These are phyloP conservation scores for Schizochytrium sp. DNA, from an alignment of 108 stramenopile species.

Conservation along the genomic window DNA sequence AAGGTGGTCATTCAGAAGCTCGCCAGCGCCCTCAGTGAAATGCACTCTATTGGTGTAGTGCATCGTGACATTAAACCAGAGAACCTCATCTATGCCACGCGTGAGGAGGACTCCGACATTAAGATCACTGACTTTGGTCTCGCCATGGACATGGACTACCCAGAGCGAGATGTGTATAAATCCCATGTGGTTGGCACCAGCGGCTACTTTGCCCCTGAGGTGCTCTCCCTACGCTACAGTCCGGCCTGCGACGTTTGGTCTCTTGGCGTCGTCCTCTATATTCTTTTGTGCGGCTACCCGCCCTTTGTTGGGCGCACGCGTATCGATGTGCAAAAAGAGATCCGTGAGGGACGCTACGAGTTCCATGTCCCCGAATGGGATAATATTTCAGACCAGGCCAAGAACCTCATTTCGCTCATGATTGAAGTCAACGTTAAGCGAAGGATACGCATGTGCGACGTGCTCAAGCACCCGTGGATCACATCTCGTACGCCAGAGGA, in stretches of 20 bases:
- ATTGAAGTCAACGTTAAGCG: neutral
- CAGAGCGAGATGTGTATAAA: conserved; percentile 62
- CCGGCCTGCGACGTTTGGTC: conserved; percentile 86
- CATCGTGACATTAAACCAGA: conserved; percentile 92
- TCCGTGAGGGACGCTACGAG: conserved; percentile 19
- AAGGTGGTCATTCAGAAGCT: conserved; percentile 20
- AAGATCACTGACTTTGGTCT: conserved; percentile 99
- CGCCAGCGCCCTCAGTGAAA: neutral
- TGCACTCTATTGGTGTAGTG: conserved; percentile 81
- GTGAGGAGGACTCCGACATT: conserved; percentile 83
- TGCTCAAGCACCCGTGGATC: conserved; percentile 37
- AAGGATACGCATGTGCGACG: conserved; percentile 2
- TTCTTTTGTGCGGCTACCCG: conserved; percentile 95
- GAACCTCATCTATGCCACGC: conserved; percentile 81
- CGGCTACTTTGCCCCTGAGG: conserved; percentile 98
- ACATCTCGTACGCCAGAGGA: neutral
- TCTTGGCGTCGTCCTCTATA: conserved; percentile 94
- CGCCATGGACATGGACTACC: conserved; percentile 83
- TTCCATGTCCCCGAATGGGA: conserved; percentile 53
- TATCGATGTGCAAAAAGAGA: conserved; percentile 57
- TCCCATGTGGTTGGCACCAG: conserved; percentile 87
- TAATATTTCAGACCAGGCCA: neutral
- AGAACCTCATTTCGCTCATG: conserved; percentile 17
- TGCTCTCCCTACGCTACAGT: conserved; percentile 91
- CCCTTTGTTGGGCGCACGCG: conserved; percentile 95